These are phyloP conservation scores for Ophiostoma novo-ulmi DNA, from an alignment of 2,329 filamentous ascomycete species.

Conservation along the genomic window DNA sequence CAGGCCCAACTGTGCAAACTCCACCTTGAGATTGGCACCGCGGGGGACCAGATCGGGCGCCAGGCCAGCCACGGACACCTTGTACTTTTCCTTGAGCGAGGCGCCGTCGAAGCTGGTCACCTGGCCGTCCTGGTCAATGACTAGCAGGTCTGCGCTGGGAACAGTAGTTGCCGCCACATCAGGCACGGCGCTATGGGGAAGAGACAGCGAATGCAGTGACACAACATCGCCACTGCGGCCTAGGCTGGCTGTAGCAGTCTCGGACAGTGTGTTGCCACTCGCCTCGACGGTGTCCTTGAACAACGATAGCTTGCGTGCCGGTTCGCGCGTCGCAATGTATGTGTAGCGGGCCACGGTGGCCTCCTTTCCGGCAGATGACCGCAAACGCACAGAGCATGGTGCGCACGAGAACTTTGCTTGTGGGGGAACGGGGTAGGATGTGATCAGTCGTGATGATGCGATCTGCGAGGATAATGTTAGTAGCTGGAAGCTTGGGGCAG, in stretches of 20 bases:
- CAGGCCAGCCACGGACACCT: constrained; percentile 40
- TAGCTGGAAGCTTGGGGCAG: background rate
- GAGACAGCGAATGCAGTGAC: constrained; percentile 38
- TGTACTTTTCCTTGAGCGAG: constrained; percentile 45
- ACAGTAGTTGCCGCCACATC: background rate
- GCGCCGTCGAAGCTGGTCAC: constrained; percentile 58
- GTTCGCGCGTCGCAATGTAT: constrained; percentile 52
- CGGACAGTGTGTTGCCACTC: constrained; percentile 49
- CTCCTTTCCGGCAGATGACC: constrained; percentile 44
- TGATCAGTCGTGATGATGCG: constrained; percentile 56
- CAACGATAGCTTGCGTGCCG: constrained; percentile 49
- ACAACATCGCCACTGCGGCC: constrained; percentile 39
- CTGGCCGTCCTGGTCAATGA: constrained; percentile 56
- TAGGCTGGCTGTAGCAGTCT: constrained; percentile 40
- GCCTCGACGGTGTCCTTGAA: constrained; percentile 54
- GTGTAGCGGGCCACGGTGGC: constrained; percentile 50
- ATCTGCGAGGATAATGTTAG: constrained; percentile 41
- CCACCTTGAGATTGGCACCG: constrained; percentile 40
- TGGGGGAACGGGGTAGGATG: constrained; percentile 62
- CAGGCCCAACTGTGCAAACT: constrained; percentile 45
- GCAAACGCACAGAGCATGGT: constrained; percentile 53
- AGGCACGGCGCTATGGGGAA: background rate
- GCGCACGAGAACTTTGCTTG: constrained; percentile 60
- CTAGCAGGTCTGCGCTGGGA: constrained; percentile 43
- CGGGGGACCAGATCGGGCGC: constrained; percentile 39